phyloP scores from a whole-genome alignment of 371 early-diverging fungal species.

The Mortierella sp. region DNA sequence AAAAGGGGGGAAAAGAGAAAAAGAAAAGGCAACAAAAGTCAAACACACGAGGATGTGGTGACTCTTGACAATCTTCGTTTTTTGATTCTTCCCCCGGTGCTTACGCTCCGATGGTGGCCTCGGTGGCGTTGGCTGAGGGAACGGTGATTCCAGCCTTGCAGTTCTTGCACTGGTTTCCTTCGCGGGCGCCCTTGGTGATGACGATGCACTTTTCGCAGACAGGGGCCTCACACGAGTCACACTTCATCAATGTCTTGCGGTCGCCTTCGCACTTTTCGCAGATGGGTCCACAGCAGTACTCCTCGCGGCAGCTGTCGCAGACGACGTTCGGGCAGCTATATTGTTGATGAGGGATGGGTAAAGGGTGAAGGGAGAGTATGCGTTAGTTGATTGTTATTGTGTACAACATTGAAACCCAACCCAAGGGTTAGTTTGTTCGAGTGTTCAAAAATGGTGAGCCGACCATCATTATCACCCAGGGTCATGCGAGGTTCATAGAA shows the following conservation, averaged over 20 bases:
- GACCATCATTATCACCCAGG: not conserved
- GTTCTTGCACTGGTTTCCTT: slow-evolving; percentile 42
- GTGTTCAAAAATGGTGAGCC: slow-evolving; percentile 19
- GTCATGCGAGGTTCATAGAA: not conserved
- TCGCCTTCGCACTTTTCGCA: slow-evolving; percentile 51
- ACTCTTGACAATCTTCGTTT: not conserved
- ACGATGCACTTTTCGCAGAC: slow-evolving; percentile 52
- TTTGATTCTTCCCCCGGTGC: not conserved
- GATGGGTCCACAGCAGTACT: slow-evolving; percentile 58
- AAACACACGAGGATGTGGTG: too few species aligned
- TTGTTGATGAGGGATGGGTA: not conserved
- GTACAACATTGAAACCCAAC: not conserved
- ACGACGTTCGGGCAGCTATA: slow-evolving; percentile 48
- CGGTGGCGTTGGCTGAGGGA: not conserved
- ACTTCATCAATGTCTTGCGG: slow-evolving; percentile 47
- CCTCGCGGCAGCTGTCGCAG: slow-evolving; percentile 56
- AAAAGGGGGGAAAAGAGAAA: not conserved
- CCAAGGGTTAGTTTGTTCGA: too few species aligned
- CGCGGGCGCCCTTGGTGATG: slow-evolving; percentile 55
- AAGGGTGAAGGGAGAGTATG: not conserved
- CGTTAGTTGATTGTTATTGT: not conserved
- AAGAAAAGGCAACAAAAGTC: not conserved
- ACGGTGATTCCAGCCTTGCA: not conserved
- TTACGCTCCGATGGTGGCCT: slow-evolving; percentile 9
- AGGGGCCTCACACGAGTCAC: slow-evolving; percentile 46